Conservation (phyloP, 805 yeast genomes). For the Candida sonorensis region DNA sequence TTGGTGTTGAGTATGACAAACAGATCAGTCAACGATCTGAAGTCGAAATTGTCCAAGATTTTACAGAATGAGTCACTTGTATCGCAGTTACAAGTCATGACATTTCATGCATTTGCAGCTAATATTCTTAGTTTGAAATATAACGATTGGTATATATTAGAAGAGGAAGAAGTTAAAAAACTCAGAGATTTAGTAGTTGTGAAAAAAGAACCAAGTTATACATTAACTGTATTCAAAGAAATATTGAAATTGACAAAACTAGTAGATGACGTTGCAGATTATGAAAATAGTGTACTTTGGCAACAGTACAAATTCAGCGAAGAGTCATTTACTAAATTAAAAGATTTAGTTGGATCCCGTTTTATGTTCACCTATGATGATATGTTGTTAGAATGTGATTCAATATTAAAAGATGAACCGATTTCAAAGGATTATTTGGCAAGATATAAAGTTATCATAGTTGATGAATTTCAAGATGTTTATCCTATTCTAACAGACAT, state of each 20-base stretch:
- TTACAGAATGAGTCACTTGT: conserved; percentile 26
- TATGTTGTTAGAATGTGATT: conserved; percentile 15
- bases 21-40: conserved; percentile 50
- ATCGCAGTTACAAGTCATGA: conserved; percentile 35
- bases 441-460: conserved; percentile 37
- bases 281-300: conserved; percentile 5
- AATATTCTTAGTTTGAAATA: conserved; percentile 34
- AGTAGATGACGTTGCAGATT: conserved; percentile 6
- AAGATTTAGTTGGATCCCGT: conserved; percentile 13
- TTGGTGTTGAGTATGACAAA: conserved; percentile 64
- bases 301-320: conserved; percentile 5
- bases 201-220: conserved; percentile 2
- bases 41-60: conserved; percentile 25
- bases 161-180: conserved; percentile 31
- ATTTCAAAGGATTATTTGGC: conserved; percentile 14
- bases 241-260: conserved; percentile 10
- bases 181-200: conserved; percentile 9
- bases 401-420: conserved; percentile 7
- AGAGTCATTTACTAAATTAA: conserved; percentile 7
- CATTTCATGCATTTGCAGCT: conserved; percentile 62
- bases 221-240: conserved; percentile 7
- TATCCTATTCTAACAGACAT: conserved; percentile 43
- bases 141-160: conserved; percentile 35
- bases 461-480: conserved; percentile 74
- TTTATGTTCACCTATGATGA: conserved; percentile 21